Conservation (phyloP, 768 basidiomycete species). For the Suillus subaureus region DNA sequence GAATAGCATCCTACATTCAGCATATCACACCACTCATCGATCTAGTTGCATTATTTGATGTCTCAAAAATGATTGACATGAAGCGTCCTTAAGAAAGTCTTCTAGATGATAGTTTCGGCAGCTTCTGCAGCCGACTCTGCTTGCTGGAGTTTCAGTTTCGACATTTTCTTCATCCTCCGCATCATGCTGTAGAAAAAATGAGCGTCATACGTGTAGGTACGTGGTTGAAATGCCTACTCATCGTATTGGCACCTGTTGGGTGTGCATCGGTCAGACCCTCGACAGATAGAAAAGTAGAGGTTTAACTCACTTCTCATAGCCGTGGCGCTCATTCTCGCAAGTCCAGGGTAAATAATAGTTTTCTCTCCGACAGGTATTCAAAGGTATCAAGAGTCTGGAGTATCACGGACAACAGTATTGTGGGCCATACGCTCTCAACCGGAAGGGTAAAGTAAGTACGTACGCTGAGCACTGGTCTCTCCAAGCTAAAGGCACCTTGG, state of each 20-base stretch:
- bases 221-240: conserved; percentile 52
- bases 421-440: conserved; percentile 10
- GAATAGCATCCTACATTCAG: conserved; percentile 7
- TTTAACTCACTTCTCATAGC: conserved; percentile 76
- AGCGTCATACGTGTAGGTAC: conserved; percentile 1
- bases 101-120: conserved; percentile 3
- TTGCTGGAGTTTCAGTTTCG: conserved; percentile 63
- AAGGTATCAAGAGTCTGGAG: conserved; percentile 76
- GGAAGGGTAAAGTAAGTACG: conserved; percentile 34
- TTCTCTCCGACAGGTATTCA: conserved; percentile 84
- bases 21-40: conserved; percentile 15
- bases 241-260: conserved; percentile 85
- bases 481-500: conserved; percentile 79
- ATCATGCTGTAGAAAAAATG: conserved; percentile 59
- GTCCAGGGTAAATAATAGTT: conserved; percentile 88
- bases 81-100: background rate
- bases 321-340: conserved; percentile 85
- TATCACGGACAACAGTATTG: conserved; percentile 11
- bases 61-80: background rate
- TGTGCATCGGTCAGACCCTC: conserved; percentile 1
- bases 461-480: conserved; percentile 92
- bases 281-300: background rate
- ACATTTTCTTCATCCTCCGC: conserved; percentile 83
- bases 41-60: conserved; percentile 7
- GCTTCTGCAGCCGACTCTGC: conserved; percentile 39